phyloP scores from a whole-genome alignment of 306 rosid species.

The Cucumis hystrix region DNA sequence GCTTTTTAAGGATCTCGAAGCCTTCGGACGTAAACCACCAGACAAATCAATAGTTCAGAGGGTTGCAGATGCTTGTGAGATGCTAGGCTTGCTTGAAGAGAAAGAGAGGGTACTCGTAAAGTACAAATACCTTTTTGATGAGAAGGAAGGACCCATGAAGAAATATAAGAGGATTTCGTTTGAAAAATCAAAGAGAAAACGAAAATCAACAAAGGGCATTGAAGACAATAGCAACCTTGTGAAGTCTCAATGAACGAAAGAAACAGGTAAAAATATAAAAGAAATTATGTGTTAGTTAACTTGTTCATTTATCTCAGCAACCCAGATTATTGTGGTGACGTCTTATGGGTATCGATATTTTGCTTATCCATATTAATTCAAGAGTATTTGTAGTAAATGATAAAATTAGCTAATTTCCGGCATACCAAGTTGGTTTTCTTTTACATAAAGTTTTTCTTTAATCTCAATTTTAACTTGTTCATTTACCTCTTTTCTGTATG shows the following conservation, averaged over 20 bases:
- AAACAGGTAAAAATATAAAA: background rate
- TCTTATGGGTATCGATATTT: background rate
- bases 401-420: too few species aligned
- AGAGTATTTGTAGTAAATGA: too few species aligned
- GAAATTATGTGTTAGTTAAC: background rate
- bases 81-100: conserved; percentile 46
- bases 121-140: conserved; percentile 40
- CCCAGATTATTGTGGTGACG: background rate
- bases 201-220: background rate
- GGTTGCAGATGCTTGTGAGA: conserved; percentile 75
- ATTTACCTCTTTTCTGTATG: too few species aligned
- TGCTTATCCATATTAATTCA: background rate
- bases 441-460: too few species aligned
- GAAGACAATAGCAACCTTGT: background rate
- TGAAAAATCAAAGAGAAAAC: background rate
- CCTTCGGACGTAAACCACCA: conserved; percentile 78
- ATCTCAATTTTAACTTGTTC: too few species aligned
- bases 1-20: conserved; percentile 87
- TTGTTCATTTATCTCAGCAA: background rate
- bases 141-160: conserved; percentile 14
- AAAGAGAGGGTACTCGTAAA: conserved; percentile 61
- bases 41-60: conserved; percentile 54
- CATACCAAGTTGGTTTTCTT: too few species aligned
- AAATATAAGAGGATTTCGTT: conserved; percentile 8
- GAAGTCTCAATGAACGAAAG: background rate